Conservation (phyloP, 495 filamentous ascomycete species). For the Hypoxylon intermedium region DNA sequence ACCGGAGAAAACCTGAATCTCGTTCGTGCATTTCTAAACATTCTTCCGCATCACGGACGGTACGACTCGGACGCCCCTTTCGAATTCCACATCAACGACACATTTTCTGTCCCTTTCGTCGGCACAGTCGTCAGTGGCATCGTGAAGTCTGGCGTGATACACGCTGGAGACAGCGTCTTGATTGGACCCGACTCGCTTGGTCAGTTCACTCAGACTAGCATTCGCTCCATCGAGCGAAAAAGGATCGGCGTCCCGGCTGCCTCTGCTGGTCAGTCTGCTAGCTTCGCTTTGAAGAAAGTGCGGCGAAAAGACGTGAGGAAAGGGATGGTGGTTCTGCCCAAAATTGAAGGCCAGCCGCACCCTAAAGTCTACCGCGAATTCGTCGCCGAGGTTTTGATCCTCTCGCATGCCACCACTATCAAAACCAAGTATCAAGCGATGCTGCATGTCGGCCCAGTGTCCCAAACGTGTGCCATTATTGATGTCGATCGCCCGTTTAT, state of each 20-base stretch:
- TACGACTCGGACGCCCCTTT: constrained; percentile 89
- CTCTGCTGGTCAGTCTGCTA: constrained; percentile 90
- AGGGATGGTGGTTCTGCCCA: constrained; percentile 96
- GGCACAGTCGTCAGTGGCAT: constrained; percentile 96
- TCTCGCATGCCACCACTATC: constrained; percentile 98
- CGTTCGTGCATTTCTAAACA: constrained; percentile 91
- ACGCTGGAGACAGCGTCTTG: constrained; percentile 86
- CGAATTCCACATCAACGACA: constrained; percentile 97
- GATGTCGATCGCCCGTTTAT: constrained; percentile 97
- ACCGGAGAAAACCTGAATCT: constrained; percentile 82
- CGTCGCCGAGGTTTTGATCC: constrained; percentile 92
- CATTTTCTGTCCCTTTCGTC: constrained; percentile 97
- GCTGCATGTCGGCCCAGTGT: constrained; percentile 95
- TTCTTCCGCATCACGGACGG: constrained; percentile 92
- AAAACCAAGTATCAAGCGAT: constrained; percentile 98
- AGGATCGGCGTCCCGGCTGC: constrained; percentile 88
- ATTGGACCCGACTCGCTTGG: constrained; percentile 92
- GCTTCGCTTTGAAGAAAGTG: constrained; percentile 86
- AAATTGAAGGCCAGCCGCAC: constrained; percentile 68
- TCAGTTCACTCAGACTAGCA: constrained; percentile 86
- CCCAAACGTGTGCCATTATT: constrained; percentile 95
- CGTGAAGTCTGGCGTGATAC: constrained; percentile 85
- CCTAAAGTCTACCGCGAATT: constrained; percentile 92
- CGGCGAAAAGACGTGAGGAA: constrained; percentile 94
- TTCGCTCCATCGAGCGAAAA: constrained; percentile 95